phyloP scores from a whole-genome alignment of 2,329 filamentous ascomycete genomes.

The Ilyonectria robusta region DNA sequence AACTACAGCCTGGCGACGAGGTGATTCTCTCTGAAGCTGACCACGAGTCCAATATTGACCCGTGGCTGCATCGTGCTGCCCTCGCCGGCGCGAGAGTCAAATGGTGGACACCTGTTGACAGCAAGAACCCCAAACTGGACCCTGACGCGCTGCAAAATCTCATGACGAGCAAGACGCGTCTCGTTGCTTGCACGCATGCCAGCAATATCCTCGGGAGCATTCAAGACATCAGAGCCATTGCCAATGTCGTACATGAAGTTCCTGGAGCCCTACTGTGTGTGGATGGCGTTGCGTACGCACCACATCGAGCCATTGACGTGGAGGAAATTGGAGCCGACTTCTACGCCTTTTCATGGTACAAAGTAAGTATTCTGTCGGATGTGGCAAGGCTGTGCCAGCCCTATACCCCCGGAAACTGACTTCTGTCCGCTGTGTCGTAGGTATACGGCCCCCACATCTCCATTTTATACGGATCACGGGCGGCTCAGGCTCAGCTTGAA shows the following conservation, averaged over 20 bases:
- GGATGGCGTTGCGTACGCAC: slow-evolving; percentile 83
- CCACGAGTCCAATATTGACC: slow-evolving; percentile 83
- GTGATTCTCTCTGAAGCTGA: slow-evolving; percentile 80
- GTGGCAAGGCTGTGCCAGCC: too few relatives aligned
- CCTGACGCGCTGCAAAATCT: slow-evolving; percentile 70
- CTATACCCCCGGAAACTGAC: background rate
- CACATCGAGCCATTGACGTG: slow-evolving; percentile 80
- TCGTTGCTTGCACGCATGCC: slow-evolving; percentile 81
- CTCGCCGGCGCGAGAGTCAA: slow-evolving; percentile 73
- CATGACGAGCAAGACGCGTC: slow-evolving; percentile 74
- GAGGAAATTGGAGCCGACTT: slow-evolving; percentile 79
- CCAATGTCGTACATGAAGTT: slow-evolving; percentile 64
- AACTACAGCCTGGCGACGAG: slow-evolving; percentile 71
- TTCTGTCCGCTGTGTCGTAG: background rate
- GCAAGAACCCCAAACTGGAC: slow-evolving; percentile 68
- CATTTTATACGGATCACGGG: slow-evolving; percentile 75
- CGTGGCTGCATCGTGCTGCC: slow-evolving; percentile 79
- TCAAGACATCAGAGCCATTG: slow-evolving; percentile 71
- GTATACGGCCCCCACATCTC: slow-evolving; percentile 80
- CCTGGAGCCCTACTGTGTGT: slow-evolving; percentile 74
- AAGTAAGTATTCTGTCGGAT: slow-evolving; percentile 61
- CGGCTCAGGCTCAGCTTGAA: slow-evolving; percentile 68
- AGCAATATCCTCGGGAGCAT: slow-evolving; percentile 83
- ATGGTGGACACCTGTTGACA: slow-evolving; percentile 73
- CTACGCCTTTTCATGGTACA: slow-evolving; percentile 87